These are phyloP conservation scores for Aspergillus egyptiacus DNA, from an alignment of 495 filamentous ascomycete genomes.

Conservation along the genomic window DNA sequence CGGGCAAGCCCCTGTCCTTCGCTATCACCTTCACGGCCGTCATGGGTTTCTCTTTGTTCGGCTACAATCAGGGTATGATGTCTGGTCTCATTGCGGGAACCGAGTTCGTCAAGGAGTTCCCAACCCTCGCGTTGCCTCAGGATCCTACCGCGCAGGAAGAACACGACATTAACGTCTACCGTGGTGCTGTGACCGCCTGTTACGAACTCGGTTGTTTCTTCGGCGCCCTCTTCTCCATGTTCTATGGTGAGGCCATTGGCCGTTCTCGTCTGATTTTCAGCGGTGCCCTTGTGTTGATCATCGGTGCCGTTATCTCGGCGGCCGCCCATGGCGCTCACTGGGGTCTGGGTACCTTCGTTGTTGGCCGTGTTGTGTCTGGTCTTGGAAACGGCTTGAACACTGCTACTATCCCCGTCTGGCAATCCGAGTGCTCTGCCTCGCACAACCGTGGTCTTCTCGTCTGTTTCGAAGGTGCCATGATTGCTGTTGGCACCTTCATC, in stretches of 20 bases:
- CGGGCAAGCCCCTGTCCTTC: conserved; percentile 31
- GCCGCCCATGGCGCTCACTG: conserved; percentile 40
- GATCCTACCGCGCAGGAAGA: conserved; percentile 3
- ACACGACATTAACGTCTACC: conserved; percentile 57
- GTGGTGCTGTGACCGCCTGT: conserved; percentile 72
- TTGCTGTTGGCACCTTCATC: conserved; percentile 70
- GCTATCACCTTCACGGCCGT: conserved; percentile 37
- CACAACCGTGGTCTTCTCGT: conserved; percentile 74
- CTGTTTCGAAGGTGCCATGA: conserved; percentile 74
- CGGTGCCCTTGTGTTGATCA: conserved; percentile 65
- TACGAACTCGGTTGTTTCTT: conserved; percentile 75
- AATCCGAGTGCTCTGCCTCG: conserved; percentile 64
- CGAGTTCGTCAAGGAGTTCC: conserved; percentile 62
- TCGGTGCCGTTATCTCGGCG: conserved; percentile 67
- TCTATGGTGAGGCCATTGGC: conserved; percentile 61
- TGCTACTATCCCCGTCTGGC: conserved; percentile 69
- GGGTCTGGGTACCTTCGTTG: conserved; percentile 60
- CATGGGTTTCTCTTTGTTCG: conserved; percentile 68
- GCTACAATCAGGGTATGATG: conserved; percentile 71
- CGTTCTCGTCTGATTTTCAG: conserved; percentile 55
- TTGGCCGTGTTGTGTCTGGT: conserved; percentile 66
- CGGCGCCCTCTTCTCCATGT: conserved; percentile 67
- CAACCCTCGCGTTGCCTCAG: conserved; percentile 43
- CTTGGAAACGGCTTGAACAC: conserved; percentile 73
- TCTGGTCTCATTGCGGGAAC: conserved; percentile 68